phyloP scores from a whole-genome alignment of 352 stramenopile genomes.

The Thraustotheca clavata region DNA sequence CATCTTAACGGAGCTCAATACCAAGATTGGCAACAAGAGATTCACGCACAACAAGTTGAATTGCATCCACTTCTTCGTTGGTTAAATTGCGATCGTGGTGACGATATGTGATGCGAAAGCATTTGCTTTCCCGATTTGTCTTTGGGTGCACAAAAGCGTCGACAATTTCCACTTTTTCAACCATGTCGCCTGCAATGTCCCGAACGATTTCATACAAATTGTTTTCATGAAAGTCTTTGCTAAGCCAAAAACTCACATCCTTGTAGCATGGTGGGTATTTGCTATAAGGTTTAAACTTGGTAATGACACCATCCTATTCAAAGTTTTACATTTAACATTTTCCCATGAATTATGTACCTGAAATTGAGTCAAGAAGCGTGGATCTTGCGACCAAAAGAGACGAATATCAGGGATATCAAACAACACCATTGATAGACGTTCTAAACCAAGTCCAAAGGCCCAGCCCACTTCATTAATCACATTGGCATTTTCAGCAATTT shows the following conservation, averaged over 20 bases:
- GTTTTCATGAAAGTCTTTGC: conserved; percentile 89
- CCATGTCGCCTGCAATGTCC: conserved; percentile 94
- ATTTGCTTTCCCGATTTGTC: conserved; percentile 91
- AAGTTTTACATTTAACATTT: background rate
- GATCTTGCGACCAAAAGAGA: conserved; percentile 97
- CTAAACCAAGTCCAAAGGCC: conserved; percentile 98
- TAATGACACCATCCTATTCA: conserved; percentile 78
- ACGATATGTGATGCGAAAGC: conserved; percentile 98
- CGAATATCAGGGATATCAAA: conserved; percentile 99
- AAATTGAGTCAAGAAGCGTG: conserved; percentile 91
- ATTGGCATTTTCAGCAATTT: conserved; percentile 89
- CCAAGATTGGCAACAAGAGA: conserved; percentile 66
- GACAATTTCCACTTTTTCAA: conserved; percentile 93
- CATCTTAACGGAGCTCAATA: conserved; percentile 92
- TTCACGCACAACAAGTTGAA: conserved; percentile 86
- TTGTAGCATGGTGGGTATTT: conserved; percentile 99
- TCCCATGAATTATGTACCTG: conserved; percentile 26
- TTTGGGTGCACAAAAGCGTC: conserved; percentile 98
- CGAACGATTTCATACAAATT: conserved; percentile 97
- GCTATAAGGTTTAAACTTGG: conserved; percentile 96
- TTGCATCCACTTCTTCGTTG: conserved; percentile 97
- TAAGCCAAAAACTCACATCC: conserved; percentile 98
- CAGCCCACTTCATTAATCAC: conserved; percentile 88
- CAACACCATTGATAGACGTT: conserved; percentile 98
- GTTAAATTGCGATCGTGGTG: conserved; percentile 98